Evolutionary conservation across 208 protist genomes (phyloP).

Genomic region (Trypanosoma rangeli): DNA sequence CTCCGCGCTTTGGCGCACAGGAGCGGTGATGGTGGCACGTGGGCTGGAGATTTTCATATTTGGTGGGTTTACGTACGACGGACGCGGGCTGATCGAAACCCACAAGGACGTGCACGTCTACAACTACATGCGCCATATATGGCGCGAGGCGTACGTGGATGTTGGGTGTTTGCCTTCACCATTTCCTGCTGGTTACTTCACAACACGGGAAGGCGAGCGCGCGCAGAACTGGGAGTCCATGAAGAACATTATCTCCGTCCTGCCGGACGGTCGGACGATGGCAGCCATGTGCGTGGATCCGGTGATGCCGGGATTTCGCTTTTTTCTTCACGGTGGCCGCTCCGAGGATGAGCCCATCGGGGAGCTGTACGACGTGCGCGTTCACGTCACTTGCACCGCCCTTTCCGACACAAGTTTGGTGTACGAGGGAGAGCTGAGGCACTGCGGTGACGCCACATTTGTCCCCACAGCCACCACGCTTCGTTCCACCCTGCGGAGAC

Average conservation of each 20-base stretch:
- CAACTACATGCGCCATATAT: slow-evolving; percentile 45
- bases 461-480: neutral
- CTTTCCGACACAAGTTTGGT: slow-evolving; percentile 33
- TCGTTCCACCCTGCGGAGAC: neutral
- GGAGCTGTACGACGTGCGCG: slow-evolving; percentile 54
- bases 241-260: slow-evolving; percentile 25
- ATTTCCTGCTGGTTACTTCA: slow-evolving; percentile 33
- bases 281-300: slow-evolving; percentile 51
- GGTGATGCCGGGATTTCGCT: slow-evolving; percentile 29
- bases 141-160: slow-evolving; percentile 40
- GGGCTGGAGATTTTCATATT: slow-evolving; percentile 54
- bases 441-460: slow-evolving; percentile 1
- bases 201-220: neutral
- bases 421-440: slow-evolving; percentile 1
- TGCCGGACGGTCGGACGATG: slow-evolving; percentile 60
- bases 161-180: neutral
- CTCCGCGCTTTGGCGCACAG: slow-evolving; percentile 56
- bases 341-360: slow-evolving; percentile 44
- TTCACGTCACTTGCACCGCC: slow-evolving; percentile 23
- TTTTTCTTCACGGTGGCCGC: slow-evolving; percentile 65
- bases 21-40: slow-evolving; percentile 42
- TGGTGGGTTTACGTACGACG: slow-evolving; percentile 56
- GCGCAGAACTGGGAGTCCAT: slow-evolving; percentile 13
- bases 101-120: slow-evolving; percentile 63
- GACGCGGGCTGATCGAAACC: slow-evolving; percentile 35